Percentiles rank a stretch among this genome's conserved stretches.
These are phyloP conservation scores for Penicillium sp. DNA, from an alignment of 2,329 filamentous ascomycete genomes.

Conservation along the genomic window DNA sequence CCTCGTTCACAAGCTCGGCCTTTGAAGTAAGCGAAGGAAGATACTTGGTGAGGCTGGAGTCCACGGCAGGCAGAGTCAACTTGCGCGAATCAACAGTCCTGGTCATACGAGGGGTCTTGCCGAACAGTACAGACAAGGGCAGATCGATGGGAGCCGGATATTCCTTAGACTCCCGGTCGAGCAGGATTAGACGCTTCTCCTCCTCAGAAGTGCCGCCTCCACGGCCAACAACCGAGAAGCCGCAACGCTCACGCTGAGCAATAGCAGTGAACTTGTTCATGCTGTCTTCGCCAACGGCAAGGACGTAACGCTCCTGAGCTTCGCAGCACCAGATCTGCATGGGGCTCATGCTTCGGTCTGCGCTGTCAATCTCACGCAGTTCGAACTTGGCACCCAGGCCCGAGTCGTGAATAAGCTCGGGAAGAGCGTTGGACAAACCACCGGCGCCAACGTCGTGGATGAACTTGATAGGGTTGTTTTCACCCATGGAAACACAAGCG, in stretches of 20 bases:
- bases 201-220: slow-evolving; percentile 65
- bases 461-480: slow-evolving; percentile 86
- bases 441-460: slow-evolving; percentile 98
- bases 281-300: slow-evolving; percentile 77
- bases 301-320: slow-evolving; percentile 92
- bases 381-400: slow-evolving; percentile 89
- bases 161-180: slow-evolving; percentile 72
- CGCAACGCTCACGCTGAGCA: slow-evolving; percentile 77
- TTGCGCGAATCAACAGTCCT: slow-evolving; percentile 69
- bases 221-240: slow-evolving; percentile 85
- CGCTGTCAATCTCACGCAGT: slow-evolving; percentile 87
- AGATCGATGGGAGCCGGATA: slow-evolving; percentile 81
- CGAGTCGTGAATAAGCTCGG: slow-evolving; percentile 88
- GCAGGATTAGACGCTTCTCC: slow-evolving; percentile 71
- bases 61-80: slow-evolving; percentile 67
- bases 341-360: slow-evolving; percentile 88
- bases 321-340: slow-evolving; percentile 98
- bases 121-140: slow-evolving; percentile 84
- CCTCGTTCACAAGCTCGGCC: slow-evolving; percentile 59
- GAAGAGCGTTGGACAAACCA: slow-evolving; percentile 78
- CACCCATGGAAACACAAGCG: slow-evolving; percentile 79
- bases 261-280: slow-evolving; percentile 72
- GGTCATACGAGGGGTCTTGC: slow-evolving; percentile 79
- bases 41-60: slow-evolving; percentile 69
- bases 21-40: slow-evolving; percentile 55